Evolutionary conservation across 1,284 basidiomycete genomes (phyloP), one percentile per base, ranked within the genome.

Genomic region (Pseudozyma pruni): DNA sequence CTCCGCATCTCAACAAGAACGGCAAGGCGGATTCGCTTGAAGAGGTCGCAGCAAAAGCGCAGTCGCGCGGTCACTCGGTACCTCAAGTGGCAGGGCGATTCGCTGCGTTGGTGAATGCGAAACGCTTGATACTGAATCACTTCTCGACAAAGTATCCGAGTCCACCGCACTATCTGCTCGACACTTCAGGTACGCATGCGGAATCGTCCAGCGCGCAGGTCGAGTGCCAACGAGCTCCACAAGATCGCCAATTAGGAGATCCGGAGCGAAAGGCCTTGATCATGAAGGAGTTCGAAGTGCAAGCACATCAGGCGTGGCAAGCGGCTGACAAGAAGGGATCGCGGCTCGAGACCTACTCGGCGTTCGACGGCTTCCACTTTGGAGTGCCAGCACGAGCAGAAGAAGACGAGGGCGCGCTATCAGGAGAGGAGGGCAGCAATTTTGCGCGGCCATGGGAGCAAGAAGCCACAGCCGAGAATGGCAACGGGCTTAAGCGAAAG

Each of bases 41-140:
- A 13, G 62, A 75, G 17, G 62, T 75, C 10, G 32, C 63, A 35
- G 57, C 51, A 8, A 71, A 70, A 43, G 78, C 78, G 1, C 45
- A 42, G 14, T 22, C 41, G 27, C 58, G 79, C 1, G 80, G 80
- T 3, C 80, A 81, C 51, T 78, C 80, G 14, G 72, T 76, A 6
- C 80, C 80, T 5, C 71, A 74, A 23, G 69, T 77, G 14, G 80
- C 73, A 2, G 80, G 80, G 8, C 62, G 45, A 4, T 81, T 81
- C 38, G 76, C 80, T 8, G 77, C 72, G 0, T 27, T 59, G 31
- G 63, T 80, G 17, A 52, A 70, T 6, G 78, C 77, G 0, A 57
- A 54, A n/a, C 48, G 49, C 11, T 52, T 81, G 23, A 59, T 78
- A 9, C 53, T 81, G 38, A 81, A 81, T 47, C 80, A 81, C 45